phyloP scores from a whole-genome alignment of 768 basidiomycete genomes.

The Bullera alba region DNA sequence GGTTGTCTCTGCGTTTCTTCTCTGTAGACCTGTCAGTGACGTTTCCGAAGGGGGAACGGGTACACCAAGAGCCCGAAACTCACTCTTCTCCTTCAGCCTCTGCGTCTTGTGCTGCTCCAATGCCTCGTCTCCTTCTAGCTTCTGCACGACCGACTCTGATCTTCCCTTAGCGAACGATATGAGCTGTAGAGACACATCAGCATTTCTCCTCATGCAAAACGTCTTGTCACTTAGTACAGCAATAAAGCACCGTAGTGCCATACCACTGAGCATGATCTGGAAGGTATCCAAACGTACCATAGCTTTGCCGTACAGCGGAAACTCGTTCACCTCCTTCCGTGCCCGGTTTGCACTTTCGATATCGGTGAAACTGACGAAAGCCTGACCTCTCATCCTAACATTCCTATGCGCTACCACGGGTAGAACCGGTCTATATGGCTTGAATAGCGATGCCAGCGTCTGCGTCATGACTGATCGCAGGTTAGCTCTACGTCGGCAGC shows the following conservation, averaged over 20 bases:
- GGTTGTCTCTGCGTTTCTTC: constrained; percentile 76
- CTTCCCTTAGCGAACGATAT: constrained; percentile 83
- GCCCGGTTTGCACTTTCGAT: constrained; percentile 78
- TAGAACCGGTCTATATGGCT: constrained; percentile 82
- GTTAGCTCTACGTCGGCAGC: background rate
- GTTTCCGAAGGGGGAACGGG: constrained; percentile 1
- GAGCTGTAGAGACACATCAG: constrained; percentile 56
- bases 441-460: constrained; percentile 80
- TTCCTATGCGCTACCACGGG: constrained; percentile 94
- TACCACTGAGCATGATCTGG: background rate
- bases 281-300: constrained; percentile 60
- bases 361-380: constrained; percentile 85
- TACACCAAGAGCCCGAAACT: constrained; percentile 37
- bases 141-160: constrained; percentile 84
- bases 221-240: background rate
- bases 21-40: constrained; percentile 50
- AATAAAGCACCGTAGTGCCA: background rate
- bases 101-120: constrained; percentile 68
- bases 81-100: constrained; percentile 80
- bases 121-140: constrained; percentile 55
- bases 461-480: constrained; percentile 73
- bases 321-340: constrained; percentile 83
- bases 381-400: constrained; percentile 95
- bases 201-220: too few relatives aligned
- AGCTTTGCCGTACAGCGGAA: constrained; percentile 92